Conservation (phyloP, 2,329 filamentous ascomycete genomes). For the Calonectria hawksworthii region DNA sequence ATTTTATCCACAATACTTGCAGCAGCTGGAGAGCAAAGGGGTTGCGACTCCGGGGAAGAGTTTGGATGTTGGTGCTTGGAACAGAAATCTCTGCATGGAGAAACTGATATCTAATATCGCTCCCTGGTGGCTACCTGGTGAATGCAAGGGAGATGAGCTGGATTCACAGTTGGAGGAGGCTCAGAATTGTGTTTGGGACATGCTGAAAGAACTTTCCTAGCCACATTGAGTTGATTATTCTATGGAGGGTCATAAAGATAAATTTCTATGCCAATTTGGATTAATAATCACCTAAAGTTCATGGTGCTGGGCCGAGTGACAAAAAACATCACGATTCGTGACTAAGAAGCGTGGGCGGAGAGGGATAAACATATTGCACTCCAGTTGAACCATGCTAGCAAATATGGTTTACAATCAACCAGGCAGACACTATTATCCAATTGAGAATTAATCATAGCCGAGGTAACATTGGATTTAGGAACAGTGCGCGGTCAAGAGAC, state of each 20-base stretch:
- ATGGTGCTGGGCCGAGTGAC: not conserved
- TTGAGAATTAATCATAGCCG: not conserved
- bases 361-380: not conserved
- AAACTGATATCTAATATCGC: conserved; percentile 8
- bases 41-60: not conserved
- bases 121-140: conserved; percentile 25
- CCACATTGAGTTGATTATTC: not conserved
- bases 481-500: not conserved
- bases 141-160: not conserved
- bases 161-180: not conserved
- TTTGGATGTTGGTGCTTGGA: not conserved
- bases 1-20: conserved; percentile 8
- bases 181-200: not conserved
- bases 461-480: not conserved
- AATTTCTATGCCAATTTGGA: not conserved
- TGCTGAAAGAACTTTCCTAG: not conserved
- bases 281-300: not conserved
- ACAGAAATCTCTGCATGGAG: not conserved
- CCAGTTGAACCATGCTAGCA: not conserved
- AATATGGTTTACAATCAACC: not conserved
- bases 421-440: not conserved
- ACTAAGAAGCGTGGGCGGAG: not conserved
- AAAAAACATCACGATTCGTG: not conserved
- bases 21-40: not conserved
- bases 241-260: not conserved